A percentile compares a stretch with the other conserved stretches of the same genome.
Evolutionary conservation across 1,284 basidiomycete genomes (phyloP).

Genomic region (Trichosporon asahii): DNA sequence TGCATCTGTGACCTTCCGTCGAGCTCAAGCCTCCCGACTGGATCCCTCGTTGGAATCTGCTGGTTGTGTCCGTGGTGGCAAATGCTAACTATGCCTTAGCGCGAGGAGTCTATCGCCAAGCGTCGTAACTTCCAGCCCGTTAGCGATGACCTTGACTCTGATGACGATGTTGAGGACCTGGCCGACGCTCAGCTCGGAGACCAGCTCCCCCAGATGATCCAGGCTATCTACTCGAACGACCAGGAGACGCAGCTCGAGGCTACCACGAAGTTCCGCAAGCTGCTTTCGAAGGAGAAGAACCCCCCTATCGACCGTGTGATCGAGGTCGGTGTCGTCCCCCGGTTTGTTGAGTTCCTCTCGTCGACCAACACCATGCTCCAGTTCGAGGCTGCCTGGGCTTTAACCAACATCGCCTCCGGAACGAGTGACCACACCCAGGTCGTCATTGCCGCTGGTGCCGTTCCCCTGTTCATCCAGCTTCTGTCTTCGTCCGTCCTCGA

Average conservation of each 20-base stretch:
- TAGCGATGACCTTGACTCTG: constrained; percentile 66
- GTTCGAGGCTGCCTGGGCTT: constrained; percentile 99
- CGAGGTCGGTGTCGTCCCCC: constrained; percentile 92
- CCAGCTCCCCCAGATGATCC: constrained; percentile 72
- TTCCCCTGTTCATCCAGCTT: constrained; percentile 95
- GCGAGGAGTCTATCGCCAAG: constrained; percentile 96
- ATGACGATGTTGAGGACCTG: constrained; percentile 67
- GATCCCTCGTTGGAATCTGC: neutral
- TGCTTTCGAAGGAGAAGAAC: constrained; percentile 99
- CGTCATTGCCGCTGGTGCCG: constrained; percentile 89
- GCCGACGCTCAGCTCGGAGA: constrained; percentile 53
- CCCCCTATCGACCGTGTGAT: constrained; percentile 99
- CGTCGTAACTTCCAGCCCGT: constrained; percentile 83
- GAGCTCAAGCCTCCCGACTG: neutral
- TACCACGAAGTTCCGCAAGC: constrained; percentile 92
- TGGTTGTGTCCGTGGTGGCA: neutral
- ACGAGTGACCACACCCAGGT: constrained; percentile 98
- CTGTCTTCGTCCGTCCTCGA: constrained; percentile 79
- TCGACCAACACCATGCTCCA: constrained; percentile 88
- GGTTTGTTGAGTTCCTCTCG: constrained; percentile 92
- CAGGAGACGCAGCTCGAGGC: constrained; percentile 88
- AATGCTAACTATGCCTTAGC: constrained; percentile 40
- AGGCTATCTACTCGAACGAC: constrained; percentile 88
- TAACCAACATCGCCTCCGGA: constrained; percentile 99
- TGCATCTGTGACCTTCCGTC: neutral